These are phyloP conservation scores for Cynanchum wilfordii DNA, from an alignment of 257 asterid genomes.

Conservation along the genomic window DNA sequence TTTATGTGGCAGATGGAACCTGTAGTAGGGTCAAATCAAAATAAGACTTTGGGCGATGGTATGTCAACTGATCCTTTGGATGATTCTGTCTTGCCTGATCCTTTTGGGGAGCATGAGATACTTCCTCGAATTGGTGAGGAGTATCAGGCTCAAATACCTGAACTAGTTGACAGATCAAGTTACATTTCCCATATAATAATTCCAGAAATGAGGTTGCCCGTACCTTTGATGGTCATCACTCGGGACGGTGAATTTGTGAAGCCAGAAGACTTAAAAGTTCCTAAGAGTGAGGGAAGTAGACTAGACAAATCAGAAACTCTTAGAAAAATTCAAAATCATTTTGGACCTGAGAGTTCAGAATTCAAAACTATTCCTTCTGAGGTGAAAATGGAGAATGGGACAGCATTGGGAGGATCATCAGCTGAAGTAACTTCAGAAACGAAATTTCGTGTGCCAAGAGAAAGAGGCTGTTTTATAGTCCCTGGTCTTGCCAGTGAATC, in stretches of 20 bases:
- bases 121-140: constrained; percentile 57
- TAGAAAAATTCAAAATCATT: constrained; percentile 7
- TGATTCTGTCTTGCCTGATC: constrained; percentile 23
- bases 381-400: constrained; percentile 17
- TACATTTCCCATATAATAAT: constrained; percentile 10
- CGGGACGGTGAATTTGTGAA: constrained; percentile 17
- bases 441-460: constrained; percentile 17
- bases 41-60: constrained; percentile 25
- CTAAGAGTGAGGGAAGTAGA: constrained; percentile 11
- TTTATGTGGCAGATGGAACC: constrained; percentile 28
- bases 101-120: constrained; percentile 38
- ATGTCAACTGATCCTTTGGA: constrained; percentile 22
- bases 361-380: constrained; percentile 8
- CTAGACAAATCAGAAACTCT: constrained; percentile 8
- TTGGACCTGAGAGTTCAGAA: constrained; percentile 19
- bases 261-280: constrained; percentile 9
- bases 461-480: constrained; percentile 26
- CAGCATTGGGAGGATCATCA: constrained; percentile 22
- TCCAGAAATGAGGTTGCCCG: constrained; percentile 30
- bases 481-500: constrained; percentile 36
- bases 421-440: constrained; percentile 9
- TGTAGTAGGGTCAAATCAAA: constrained; percentile 18
- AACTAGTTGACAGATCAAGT: constrained; percentile 16
- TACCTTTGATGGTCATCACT: constrained; percentile 31
- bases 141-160: constrained; percentile 58